phyloP scores from a whole-genome alignment of 805 yeast species.

The Metschnikowia continentalis region DNA sequence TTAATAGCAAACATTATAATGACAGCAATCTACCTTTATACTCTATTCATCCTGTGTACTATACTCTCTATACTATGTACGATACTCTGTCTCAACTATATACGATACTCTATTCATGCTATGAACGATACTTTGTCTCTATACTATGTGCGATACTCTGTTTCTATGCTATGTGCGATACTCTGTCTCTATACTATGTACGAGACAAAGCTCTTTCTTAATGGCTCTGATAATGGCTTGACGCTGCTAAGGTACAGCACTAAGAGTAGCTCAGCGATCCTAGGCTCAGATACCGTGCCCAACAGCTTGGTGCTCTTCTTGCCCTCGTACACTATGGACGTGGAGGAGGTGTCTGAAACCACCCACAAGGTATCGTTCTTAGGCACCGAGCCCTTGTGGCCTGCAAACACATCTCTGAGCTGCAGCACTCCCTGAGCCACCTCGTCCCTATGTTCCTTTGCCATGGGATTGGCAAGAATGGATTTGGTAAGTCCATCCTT shows the following conservation, averaged over 20 bases:
- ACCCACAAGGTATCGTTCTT: slow-evolving; percentile 66
- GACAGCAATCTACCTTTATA: too few species aligned
- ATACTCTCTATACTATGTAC: not conserved
- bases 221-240: slow-evolving; percentile 58
- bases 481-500: slow-evolving; percentile 87
- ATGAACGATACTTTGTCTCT: not conserved
- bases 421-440: slow-evolving; percentile 60
- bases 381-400: slow-evolving; percentile 65
- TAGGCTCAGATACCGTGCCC: slow-evolving; percentile 61
- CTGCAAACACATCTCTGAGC: slow-evolving; percentile 54
- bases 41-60: not conserved
- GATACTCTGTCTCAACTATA: not conserved
- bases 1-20: not conserved
- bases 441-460: slow-evolving; percentile 42
- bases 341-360: slow-evolving; percentile 20
- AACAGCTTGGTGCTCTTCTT: slow-evolving; percentile 24
- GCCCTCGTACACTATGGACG: slow-evolving; percentile 12
- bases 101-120: not conserved
- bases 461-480: slow-evolving; percentile 60
- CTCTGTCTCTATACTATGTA: slow-evolving; percentile 1
- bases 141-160: not conserved
- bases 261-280: slow-evolving; percentile 63
- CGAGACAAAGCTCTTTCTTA: slow-evolving; percentile 39
- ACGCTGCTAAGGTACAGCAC: slow-evolving; percentile 71
- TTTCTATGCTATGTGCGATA: not conserved